Percentiles rank a stretch among this genome's conserved stretches.
Evolutionary conservation across 495 filamentous ascomycete species (phyloP).

Genomic region (Penicillium parvum): DNA sequence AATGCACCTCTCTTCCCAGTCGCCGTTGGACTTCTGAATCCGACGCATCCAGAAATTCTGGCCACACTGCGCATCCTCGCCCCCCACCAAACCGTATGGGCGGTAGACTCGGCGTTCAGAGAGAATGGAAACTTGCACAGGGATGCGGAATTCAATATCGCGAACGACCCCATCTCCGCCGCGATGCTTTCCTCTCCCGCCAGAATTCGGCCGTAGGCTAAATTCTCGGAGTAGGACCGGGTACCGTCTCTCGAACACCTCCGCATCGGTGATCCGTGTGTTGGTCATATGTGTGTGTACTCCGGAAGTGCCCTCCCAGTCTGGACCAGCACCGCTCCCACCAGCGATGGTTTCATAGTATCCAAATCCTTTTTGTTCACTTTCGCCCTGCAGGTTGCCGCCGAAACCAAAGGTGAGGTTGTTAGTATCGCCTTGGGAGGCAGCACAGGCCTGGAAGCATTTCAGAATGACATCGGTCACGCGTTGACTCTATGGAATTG

Average conservation of each 20-base stretch:
- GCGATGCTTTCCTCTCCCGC: conserved; percentile 31
- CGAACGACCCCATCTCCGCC: conserved; percentile 39
- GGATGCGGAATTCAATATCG: conserved; percentile 35
- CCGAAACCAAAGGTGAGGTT: conserved; percentile 53
- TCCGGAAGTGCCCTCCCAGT: conserved; percentile 80
- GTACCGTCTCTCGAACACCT: conserved; percentile 85
- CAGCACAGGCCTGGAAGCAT: conserved; percentile 82
- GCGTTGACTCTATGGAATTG: conserved; percentile 50
- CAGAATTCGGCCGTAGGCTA: conserved; percentile 68
- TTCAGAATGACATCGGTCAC: conserved; percentile 87
- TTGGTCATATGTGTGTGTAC: conserved; percentile 97
- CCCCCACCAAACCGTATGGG: conserved; percentile 82
- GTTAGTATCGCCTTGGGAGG: conserved; percentile 82
- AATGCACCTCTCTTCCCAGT: conserved; percentile 57
- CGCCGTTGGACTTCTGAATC: conserved; percentile 14
- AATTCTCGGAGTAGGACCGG: conserved; percentile 83
- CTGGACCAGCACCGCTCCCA: conserved; percentile 75
- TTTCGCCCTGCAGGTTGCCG: conserved; percentile 26
- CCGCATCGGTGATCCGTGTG: conserved; percentile 87
- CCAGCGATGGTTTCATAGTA: conserved; percentile 95
- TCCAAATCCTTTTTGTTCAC: conserved; percentile 59
- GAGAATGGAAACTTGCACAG: conserved; percentile 81
- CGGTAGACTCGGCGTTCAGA: conserved; percentile 78
- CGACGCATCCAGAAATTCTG: conserved; percentile 51
- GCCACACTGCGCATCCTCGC: conserved; percentile 56